Evolutionary conservation across 192 early-diverging fungal genomes (phyloP), one percentile per base, ranked within the genome.

Genomic region (Gamsiella multidivaricata): DNA sequence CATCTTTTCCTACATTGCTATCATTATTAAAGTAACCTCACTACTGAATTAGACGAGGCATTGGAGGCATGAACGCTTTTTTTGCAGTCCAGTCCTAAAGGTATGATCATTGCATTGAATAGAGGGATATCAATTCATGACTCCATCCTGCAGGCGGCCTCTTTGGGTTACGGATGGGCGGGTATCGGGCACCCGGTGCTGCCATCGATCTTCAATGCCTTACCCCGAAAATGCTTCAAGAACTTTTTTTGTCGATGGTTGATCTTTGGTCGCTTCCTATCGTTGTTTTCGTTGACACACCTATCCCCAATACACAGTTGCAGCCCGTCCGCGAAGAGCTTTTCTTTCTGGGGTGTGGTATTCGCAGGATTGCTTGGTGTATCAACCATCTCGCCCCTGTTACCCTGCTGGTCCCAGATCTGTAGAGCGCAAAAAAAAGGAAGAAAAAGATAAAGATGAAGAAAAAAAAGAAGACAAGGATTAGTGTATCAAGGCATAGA

Each of bases 361-460:
- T n/a, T n/a, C n/a, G n/a, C n/a, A n/a, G n/a, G n/a, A n/a, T n/a
- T n/a, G n/a, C n/a, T n/a, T n/a, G n/a, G n/a, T n/a, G n/a, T n/a
- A n/a, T n/a, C n/a, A n/a, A 32, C 52, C 6, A 34, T 34, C 17
- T 2, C 2, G n/a, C 65, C 66, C 1, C 26, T 34, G 41, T 62
- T 15, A 3, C 69, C 60, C 20, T 70, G 69, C 33, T 62, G 69
- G 32, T 70, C 69, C 69, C 69, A 70, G 42, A 70, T 62, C 69
- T 70, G 50, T 11, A 20, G 15, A 9, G 5, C 4, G n/a, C 1
- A 22, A 33, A 26, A 43, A 52, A 42, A 18, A 33, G 5, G 39
- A 45, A 39, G 8, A 43, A 1, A 58, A 3, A 42, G 32, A 36
- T 6, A 22, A 33, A 14, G 17, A 45, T 10, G 10, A 8, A 20